Percentiles rank a stretch among this genome's conserved stretches.
Conservation (phyloP, 331 rosid species). For the Quercus lobata region DNA sequence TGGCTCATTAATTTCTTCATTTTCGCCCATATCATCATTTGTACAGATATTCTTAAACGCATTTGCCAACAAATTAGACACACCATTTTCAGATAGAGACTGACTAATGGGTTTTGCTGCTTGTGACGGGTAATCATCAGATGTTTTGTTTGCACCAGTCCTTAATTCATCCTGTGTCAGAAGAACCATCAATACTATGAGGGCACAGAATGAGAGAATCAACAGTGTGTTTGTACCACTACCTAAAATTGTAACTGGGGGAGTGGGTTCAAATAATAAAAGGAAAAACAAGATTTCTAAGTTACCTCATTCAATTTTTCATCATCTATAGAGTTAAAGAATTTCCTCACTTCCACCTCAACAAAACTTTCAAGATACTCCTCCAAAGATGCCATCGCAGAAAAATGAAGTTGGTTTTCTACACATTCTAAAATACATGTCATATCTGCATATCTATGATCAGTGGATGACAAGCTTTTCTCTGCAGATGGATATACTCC, state of each 20-base stretch:
- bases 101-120: constrained; percentile 23
- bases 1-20: constrained; percentile 46
- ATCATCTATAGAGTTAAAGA: constrained; percentile 22
- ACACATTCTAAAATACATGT: constrained; percentile 45
- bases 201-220: constrained; percentile 2
- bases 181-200: constrained; percentile 13
- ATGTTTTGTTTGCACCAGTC: constrained; percentile 18
- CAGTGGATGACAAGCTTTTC: constrained; percentile 22
- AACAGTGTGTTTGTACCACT: not conserved
- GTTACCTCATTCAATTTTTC: constrained; percentile 52
- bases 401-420: constrained; percentile 67
- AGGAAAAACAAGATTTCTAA: not conserved
- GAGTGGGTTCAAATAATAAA: not conserved
- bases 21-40: constrained; percentile 26
- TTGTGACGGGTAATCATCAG: constrained; percentile 22
- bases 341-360: constrained; percentile 48
- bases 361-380: constrained; percentile 43
- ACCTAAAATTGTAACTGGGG: not conserved
- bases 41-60: constrained; percentile 55
- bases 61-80: constrained; percentile 45
- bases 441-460: constrained; percentile 30
- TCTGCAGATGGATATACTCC: constrained; percentile 25
- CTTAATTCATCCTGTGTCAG: constrained; percentile 26
- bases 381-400: constrained; percentile 50
- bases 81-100: constrained; percentile 30